Percentiles rank a stretch among this genome's conserved stretches.
Conservation (phyloP, 768 basidiomycete genomes). For the Russula compacta region DNA sequence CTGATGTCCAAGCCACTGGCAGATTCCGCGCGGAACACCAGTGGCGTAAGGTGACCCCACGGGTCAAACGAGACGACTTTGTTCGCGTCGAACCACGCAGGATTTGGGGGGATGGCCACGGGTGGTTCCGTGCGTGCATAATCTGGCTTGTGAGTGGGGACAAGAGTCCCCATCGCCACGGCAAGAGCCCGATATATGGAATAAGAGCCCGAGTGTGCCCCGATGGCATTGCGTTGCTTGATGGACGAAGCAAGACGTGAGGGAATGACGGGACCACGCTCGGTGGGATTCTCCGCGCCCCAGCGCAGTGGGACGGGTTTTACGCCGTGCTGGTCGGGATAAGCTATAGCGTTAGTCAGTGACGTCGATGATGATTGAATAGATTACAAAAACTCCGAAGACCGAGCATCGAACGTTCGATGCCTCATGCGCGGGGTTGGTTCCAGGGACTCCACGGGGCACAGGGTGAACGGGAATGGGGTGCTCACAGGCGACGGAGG, state of each 20-base stretch:
- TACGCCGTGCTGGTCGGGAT: constrained; percentile 91
- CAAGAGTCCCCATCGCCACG: constrained; percentile 81
- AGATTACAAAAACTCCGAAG: constrained; percentile 1
- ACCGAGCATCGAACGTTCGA: not conserved
- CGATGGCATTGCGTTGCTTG: constrained; percentile 88
- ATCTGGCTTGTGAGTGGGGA: constrained; percentile 73
- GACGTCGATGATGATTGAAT: not conserved
- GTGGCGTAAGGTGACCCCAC: constrained; percentile 81
- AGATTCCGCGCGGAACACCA: constrained; percentile 52
- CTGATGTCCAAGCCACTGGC: constrained; percentile 74
- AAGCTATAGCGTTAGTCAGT: constrained; percentile 35
- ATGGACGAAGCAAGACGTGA: constrained; percentile 77
- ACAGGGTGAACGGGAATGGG: not conserved
- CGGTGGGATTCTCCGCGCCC: constrained; percentile 57
- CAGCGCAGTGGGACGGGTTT: constrained; percentile 69
- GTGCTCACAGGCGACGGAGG: constrained; percentile 1
- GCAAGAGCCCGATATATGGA: constrained; percentile 90
- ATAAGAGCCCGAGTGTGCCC: constrained; percentile 89
- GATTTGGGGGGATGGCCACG: constrained; percentile 65
- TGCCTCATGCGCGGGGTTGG: not conserved
- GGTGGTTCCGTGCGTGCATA: constrained; percentile 81
- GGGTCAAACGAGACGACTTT: constrained; percentile 94
- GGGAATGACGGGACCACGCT: constrained; percentile 82
- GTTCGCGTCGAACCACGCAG: constrained; percentile 61
- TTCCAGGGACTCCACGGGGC: not conserved